These are phyloP conservation scores for Telopea speciosissima DNA, from an alignment of 177 flowering plant species.

Conservation along the genomic window DNA sequence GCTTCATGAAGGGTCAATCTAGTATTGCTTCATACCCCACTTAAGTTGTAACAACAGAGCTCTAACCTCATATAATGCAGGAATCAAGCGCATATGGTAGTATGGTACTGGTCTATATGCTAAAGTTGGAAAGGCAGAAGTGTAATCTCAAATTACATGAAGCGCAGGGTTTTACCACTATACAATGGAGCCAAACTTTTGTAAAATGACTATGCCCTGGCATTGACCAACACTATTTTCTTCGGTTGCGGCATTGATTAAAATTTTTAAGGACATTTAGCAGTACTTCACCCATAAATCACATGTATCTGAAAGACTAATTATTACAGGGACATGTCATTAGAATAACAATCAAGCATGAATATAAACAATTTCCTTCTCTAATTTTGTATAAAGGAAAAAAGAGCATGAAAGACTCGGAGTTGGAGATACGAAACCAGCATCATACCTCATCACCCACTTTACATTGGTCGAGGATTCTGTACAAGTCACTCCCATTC, in stretches of 20 bases:
- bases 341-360: too few relatives aligned
- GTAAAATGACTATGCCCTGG: neutral
- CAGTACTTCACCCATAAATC: neutral
- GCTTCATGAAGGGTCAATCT: neutral
- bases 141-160: neutral
- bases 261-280: neutral
- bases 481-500: conserved; percentile 90
- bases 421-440: neutral
- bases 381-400: neutral
- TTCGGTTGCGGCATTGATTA: neutral
- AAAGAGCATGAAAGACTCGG: neutral
- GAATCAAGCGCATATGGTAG: too few relatives aligned
- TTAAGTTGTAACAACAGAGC: too few relatives aligned
- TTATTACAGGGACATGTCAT: too few relatives aligned
- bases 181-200: neutral
- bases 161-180: neutral
- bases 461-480: conserved; percentile 93
- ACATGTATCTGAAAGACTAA: too few relatives aligned
- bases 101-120: too few relatives aligned
- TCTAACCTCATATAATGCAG: too few relatives aligned
- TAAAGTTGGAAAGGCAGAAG: too few relatives aligned
- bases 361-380: too few relatives aligned
- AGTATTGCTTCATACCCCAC: neutral
- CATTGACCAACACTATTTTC: neutral
- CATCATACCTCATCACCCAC: conserved; percentile 72